phyloP scores from a whole-genome alignment of 2,329 filamentous ascomycete species.

The Trichoderma endophyticum region DNA sequence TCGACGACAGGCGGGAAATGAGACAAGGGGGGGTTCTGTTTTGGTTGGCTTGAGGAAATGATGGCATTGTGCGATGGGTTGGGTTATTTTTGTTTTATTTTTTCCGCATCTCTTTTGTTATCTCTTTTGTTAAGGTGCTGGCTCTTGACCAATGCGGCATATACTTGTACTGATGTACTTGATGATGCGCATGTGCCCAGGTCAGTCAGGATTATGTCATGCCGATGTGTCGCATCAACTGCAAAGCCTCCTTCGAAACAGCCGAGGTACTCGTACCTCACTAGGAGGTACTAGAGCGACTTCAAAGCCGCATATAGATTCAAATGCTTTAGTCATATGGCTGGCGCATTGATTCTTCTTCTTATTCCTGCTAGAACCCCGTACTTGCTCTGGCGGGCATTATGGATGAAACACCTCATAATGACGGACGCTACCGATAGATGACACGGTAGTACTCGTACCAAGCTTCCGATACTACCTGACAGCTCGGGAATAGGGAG shows the following conservation, averaged over 20 bases:
- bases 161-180: neutral
- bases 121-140: neutral
- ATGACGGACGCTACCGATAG: neutral
- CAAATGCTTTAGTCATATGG: neutral
- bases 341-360: neutral
- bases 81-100: neutral
- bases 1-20: conserved; percentile 17
- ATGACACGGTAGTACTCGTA: neutral
- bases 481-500: conserved; percentile 1
- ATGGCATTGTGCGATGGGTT: neutral
- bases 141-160: neutral
- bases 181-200: neutral
- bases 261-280: conserved; percentile 3
- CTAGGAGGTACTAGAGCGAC: neutral
- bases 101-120: neutral
- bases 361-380: neutral
- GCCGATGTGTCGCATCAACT: neutral
- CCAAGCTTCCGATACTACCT: neutral
- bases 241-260: neutral
- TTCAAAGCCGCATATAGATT: neutral
- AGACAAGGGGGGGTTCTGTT: conserved; percentile 1
- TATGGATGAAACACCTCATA: neutral
- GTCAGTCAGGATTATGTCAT: neutral
- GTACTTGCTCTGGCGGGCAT: neutral
- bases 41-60: neutral